phyloP scores from a whole-genome alignment of 2,329 filamentous ascomycete genomes.

The Botryosphaeria dothidea region DNA sequence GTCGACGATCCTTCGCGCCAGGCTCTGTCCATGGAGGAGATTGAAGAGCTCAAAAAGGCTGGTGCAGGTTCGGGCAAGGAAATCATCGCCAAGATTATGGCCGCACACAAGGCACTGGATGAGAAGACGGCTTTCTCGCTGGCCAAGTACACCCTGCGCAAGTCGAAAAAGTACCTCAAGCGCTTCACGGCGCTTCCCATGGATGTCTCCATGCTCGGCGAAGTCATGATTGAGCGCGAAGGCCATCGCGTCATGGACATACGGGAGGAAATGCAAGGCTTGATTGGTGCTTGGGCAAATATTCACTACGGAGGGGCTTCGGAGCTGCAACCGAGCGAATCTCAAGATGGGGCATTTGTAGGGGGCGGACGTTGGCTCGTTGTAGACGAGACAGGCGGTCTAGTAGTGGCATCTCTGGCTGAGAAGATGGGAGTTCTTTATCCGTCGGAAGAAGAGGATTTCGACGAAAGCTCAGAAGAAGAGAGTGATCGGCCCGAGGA shows the following conservation, averaged over 20 bases:
- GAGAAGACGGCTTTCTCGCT: conserved; percentile 93
- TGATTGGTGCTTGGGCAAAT: conserved; percentile 88
- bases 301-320: conserved; percentile 69
- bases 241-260: conserved; percentile 80
- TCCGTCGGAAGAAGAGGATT: conserved; percentile 38
- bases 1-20: conserved; percentile 69
- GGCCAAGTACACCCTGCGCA: conserved; percentile 93
- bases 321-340: conserved; percentile 25
- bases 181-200: conserved; percentile 83
- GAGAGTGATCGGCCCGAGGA: conserved; percentile 21
- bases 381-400: conserved; percentile 82
- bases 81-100: conserved; percentile 87
- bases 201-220: conserved; percentile 72
- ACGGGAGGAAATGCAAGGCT: conserved; percentile 76
- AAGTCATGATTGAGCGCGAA: conserved; percentile 82
- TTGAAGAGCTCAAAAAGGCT: conserved; percentile 70
- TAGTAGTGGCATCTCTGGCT: conserved; percentile 80
- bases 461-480: conserved; percentile 26
- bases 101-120: conserved; percentile 84
- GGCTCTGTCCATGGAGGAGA: conserved; percentile 70
- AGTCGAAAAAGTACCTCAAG: conserved; percentile 89
- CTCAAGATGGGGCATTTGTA: conserved; percentile 35
- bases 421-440: conserved; percentile 86
- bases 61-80: conserved; percentile 80
- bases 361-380: conserved; percentile 71